Base-by-base conservation (phyloP, 305 asterid species). In the Caryopteris hybrid region DNA sequence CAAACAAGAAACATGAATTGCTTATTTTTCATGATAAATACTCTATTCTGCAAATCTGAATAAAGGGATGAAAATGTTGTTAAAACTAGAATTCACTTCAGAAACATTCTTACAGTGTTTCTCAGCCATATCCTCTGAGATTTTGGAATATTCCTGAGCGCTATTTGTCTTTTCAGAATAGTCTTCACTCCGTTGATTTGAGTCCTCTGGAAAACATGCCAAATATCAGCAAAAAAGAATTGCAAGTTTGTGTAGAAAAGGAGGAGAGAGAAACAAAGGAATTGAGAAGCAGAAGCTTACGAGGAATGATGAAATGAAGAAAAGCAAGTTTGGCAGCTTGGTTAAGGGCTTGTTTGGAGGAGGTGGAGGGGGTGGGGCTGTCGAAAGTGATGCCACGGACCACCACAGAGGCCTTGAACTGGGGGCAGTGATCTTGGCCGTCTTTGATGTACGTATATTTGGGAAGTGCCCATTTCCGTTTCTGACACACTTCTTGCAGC, bases 361-460 rank as follows among this genome's bases (percentile, higher is more conserved):
- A 83, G 57, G 59, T 77, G 57, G 74, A 67, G 51, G 79, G 51
- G 43, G 61, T 18, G 16, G 71, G 46, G 1, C 74, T 34, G 66
- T 81, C 71, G 56, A 86, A 86, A 48, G 71, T 70, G 78, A 39
- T 23, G 58, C 86, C 83, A 42, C 33, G 45, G 39, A 80, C 84
- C 54, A 74, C 36, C 1, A 86, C 92, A 17, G 87, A 78, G 56
- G 92, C 92, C 74, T 69, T 86, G 75, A 81, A 86, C 41, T 64
- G 68, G 1, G 86, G 87, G 69, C 52, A n/a, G 61, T 84, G 89
- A 20, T 81, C 86, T 45, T 56, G 31, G 43, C 86, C 92, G 59
- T 80, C 83, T 71, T 63, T 76, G 70, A 75, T 36, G 74, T 45
- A 64, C 8, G 85, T 71, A 79, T 86, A 86, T 11, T 18, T 46